These are phyloP conservation scores for Cornus florida DNA, from an alignment of 148 eudicot species.

Conservation along the genomic window DNA sequence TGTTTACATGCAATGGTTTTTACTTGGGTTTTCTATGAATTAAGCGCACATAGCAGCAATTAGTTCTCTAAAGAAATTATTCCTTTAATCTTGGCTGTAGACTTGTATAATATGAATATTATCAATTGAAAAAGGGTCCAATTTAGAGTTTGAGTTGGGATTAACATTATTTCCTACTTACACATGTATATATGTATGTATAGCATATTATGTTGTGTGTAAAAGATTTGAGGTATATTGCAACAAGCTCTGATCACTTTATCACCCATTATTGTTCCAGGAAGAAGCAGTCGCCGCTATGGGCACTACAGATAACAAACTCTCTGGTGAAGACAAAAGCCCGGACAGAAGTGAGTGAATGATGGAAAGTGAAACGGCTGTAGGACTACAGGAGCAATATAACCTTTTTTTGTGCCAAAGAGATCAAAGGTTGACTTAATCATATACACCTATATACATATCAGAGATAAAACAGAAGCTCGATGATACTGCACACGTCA, in stretches of 20 bases:
- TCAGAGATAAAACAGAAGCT: neutral
- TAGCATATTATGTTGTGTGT: too few relatives aligned
- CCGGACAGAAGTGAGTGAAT: slow-evolving; percentile 6
- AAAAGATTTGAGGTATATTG: neutral
- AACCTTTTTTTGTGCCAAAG: neutral
- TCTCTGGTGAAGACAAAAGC: slow-evolving; percentile 7
- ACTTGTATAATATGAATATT: too few relatives aligned
- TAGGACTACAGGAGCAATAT: neutral
- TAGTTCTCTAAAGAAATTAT: too few relatives aligned
- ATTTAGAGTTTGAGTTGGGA: neutral
- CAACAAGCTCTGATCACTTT: neutral
- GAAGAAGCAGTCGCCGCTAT: slow-evolving; percentile 9
- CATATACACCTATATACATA: neutral
- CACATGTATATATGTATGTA: neutral
- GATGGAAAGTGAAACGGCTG: neutral
- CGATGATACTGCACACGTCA: neutral
- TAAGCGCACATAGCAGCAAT: too few relatives aligned
- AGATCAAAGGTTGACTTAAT: neutral
- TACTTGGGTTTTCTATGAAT: too few relatives aligned
- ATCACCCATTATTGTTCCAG: neutral
- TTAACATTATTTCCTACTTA: neutral
- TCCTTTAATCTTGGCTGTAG: neutral
- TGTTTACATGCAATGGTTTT: neutral
- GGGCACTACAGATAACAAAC: slow-evolving; percentile 16
- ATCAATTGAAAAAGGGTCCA: neutral